Base-by-base conservation (phyloP, 2,329 filamentous ascomycete species). In the Neoascochyta sp. region DNA sequence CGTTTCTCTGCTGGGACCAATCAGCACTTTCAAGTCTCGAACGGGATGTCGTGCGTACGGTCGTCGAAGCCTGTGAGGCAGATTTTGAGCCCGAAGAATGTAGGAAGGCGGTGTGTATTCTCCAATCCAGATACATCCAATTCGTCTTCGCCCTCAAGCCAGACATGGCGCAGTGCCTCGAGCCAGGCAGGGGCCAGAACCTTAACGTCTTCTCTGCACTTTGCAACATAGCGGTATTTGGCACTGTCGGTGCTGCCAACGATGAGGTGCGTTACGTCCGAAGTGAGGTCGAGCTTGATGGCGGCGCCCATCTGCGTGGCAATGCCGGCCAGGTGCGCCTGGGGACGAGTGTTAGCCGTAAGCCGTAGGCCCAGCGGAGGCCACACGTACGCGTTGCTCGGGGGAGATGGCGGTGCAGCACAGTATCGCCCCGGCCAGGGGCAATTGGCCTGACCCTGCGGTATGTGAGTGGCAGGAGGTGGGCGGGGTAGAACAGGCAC, bases 191-290 rank as follows among this genome's bases (percentile, higher is more conserved):
- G 77, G 23, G 77, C 77, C 67, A 98, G 81, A 27, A 88, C 81
- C 57, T 79, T 80, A 53, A 98, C 81, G 54, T 98, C 92, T 26
- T 83, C 80, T 29, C 92, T 78, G 60, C 90, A 84, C 56, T 82
- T 86, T 31, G 90, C 92, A 53, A 96, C 90, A 70, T 94, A 95
- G 62, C 81, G 83, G 66, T 98, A 98, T 64, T 98, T 98, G 27
- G 84, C 79, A 1, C 90, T 96, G 58, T 90, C 78, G 52, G 87
- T 84, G 52, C 85, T 81, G 60, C 89, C 92, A 40, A 95, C 86
- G 42, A 98, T 76, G 25, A 98, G 79, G 67, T 98, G 92, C 4
- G 92, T 96, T 26, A 94, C 87, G 61, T 95, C 87, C 34, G 85
- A 86, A n/a, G 89, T 96, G 24, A 98, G 78, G 62, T 98, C 89